phyloP scores from a whole-genome alignment of 108 stramenopile species.

The Cyclotella cryptica region DNA sequence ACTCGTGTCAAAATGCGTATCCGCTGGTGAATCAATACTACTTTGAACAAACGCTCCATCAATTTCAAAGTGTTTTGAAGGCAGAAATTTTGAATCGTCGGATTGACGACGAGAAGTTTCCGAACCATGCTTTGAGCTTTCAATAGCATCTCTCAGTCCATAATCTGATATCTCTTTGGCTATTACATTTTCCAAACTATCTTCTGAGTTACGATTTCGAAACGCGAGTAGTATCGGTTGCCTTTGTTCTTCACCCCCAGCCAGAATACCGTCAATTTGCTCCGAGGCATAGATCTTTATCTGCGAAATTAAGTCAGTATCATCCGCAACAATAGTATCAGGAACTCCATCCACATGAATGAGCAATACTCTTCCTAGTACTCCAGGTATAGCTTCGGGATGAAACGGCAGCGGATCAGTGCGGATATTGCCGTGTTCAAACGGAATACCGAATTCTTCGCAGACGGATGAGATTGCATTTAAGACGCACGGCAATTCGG shows the following conservation, averaged over 20 bases:
- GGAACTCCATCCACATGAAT: constrained; percentile 1
- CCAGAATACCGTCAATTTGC: constrained; percentile 23
- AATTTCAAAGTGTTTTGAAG: constrained; percentile 49
- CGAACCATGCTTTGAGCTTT: neutral
- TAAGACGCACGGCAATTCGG: neutral
- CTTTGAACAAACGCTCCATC: constrained; percentile 59
- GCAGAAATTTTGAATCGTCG: constrained; percentile 22
- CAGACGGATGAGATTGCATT: constrained; percentile 12
- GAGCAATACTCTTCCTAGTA: constrained; percentile 15
- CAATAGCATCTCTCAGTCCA: constrained; percentile 43
- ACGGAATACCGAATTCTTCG: constrained; percentile 6
- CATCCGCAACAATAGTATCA: constrained; percentile 14
- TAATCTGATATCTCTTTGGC: constrained; percentile 46
- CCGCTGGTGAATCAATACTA: constrained; percentile 24
- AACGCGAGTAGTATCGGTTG: constrained; percentile 40
- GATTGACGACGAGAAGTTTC: neutral
- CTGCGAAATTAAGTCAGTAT: constrained; percentile 30
- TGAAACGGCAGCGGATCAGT: constrained; percentile 15
- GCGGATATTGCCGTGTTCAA: constrained; percentile 1
- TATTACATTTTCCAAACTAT: constrained; percentile 25
- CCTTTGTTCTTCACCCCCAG: neutral
- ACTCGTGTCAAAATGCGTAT: constrained; percentile 64
- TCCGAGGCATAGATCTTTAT: constrained; percentile 24
- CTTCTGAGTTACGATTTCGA: neutral
- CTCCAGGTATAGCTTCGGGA: constrained; percentile 14